phyloP scores from a whole-genome alignment of 1,139 yeast species.

The Sugiyamaella neomexicana region DNA sequence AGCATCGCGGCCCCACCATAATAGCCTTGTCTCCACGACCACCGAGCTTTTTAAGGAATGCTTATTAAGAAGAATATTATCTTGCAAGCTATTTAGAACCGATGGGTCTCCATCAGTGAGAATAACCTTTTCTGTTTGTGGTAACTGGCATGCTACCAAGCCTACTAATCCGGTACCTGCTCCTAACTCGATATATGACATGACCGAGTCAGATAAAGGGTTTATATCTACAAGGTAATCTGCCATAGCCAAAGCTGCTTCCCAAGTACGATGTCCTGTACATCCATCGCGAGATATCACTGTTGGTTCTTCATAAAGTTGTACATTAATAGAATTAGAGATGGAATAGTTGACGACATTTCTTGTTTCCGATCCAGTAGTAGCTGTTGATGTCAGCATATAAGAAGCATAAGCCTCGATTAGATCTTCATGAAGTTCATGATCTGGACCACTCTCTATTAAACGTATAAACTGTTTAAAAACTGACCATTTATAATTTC shows the following conservation, averaged over 20 bases:
- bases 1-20: constrained; percentile 64
- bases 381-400: constrained; percentile 8
- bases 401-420: constrained; percentile 28
- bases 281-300: constrained; percentile 61
- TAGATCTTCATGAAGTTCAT: constrained; percentile 25
- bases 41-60: constrained; percentile 23
- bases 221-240: constrained; percentile 46
- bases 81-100: constrained; percentile 54
- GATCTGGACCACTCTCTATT: constrained; percentile 19
- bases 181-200: constrained; percentile 78
- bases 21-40: constrained; percentile 41
- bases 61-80: constrained; percentile 51
- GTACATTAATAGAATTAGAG: constrained; percentile 14
- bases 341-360: constrained; percentile 16
- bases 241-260: constrained; percentile 74
- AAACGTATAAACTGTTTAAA: constrained; percentile 25
- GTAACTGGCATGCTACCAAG: constrained; percentile 47
- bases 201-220: too few relatives aligned
- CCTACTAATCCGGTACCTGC: constrained; percentile 91
- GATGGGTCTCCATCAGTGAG: constrained; percentile 78
- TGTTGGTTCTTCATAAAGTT: constrained; percentile 28
- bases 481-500: constrained; percentile 24
- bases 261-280: constrained; percentile 93
- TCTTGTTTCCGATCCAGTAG: not conserved
- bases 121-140: constrained; percentile 40